Conservation (phyloP, 768 basidiomycete genomes). For the Pholiota conissans region DNA sequence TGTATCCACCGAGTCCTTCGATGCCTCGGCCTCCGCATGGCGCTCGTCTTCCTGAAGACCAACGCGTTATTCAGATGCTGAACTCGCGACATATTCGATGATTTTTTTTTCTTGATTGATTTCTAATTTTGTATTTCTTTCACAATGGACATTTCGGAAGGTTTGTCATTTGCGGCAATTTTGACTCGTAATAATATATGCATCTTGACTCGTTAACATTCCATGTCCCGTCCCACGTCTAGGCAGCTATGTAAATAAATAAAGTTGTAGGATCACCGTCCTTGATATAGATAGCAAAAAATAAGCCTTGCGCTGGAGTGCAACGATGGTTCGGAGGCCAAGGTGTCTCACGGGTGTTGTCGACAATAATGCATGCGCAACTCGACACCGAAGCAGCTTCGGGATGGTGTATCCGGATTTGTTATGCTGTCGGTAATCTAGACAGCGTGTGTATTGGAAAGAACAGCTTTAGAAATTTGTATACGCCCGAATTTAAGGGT, state of each 20-base stretch:
- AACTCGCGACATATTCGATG: slow-evolving; percentile 39
- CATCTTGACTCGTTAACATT: neutral
- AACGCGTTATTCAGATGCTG: slow-evolving; percentile 60
- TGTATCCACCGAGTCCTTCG: slow-evolving; percentile 23
- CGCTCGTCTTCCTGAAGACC: slow-evolving; percentile 52
- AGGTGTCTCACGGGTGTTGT: slow-evolving; percentile 1
- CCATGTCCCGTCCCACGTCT: neutral
- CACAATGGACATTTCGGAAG: neutral
- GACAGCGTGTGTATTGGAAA: neutral
- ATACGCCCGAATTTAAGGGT: neutral
- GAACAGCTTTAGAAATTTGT: neutral
- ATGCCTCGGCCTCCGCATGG: slow-evolving; percentile 28
- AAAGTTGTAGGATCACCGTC: slow-evolving; percentile 2
- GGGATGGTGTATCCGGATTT: neutral
- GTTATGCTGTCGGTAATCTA: neutral
- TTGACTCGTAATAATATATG: slow-evolving; percentile 1
- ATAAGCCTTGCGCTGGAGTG: neutral
- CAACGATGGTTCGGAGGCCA: neutral
- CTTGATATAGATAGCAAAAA: slow-evolving; percentile 4
- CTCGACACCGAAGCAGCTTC: neutral
- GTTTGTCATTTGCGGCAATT: neutral
- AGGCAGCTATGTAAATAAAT: slow-evolving; percentile 1
- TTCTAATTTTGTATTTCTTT: slow-evolving; percentile 5
- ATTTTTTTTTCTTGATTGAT: slow-evolving; percentile 1
- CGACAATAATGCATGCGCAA: neutral